Evolutionary conservation across 805 yeast genomes (phyloP).

Genomic region (Helenozyma rhizophorensis): DNA sequence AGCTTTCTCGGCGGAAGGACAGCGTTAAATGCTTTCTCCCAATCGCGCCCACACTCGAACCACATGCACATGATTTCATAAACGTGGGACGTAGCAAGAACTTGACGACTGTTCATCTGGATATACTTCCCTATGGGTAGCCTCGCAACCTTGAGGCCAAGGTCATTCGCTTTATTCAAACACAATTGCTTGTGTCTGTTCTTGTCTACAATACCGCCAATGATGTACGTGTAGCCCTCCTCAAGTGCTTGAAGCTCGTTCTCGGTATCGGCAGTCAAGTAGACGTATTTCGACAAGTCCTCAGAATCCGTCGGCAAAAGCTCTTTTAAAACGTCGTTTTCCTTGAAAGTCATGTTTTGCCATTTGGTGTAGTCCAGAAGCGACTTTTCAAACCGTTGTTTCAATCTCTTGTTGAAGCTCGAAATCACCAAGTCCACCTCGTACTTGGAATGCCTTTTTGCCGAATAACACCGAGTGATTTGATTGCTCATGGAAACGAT

Average conservation of each 20-base stretch:
- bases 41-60: slow-evolving; percentile 64
- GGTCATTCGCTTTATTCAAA: slow-evolving; percentile 67
- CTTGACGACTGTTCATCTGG: slow-evolving; percentile 78
- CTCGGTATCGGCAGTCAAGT: slow-evolving; percentile 85
- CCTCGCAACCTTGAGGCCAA: slow-evolving; percentile 69
- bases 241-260: slow-evolving; percentile 60
- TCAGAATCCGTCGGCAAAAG: slow-evolving; percentile 23
- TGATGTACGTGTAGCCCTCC: slow-evolving; percentile 70
- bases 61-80: slow-evolving; percentile 79
- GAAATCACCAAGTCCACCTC: slow-evolving; percentile 58
- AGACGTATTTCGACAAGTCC: slow-evolving; percentile 46
- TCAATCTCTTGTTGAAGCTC: slow-evolving; percentile 62
- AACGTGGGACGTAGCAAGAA: slow-evolving; percentile 93
- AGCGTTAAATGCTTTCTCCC: slow-evolving; percentile 84
- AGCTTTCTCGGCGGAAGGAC: slow-evolving; percentile 80
- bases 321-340: slow-evolving; percentile 28
- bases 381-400: slow-evolving; percentile 62
- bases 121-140: slow-evolving; percentile 87
- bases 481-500: slow-evolving; percentile 72
- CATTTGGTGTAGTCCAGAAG: slow-evolving; percentile 60
- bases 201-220: slow-evolving; percentile 96
- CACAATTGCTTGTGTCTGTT: slow-evolving; percentile 83
- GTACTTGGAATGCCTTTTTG: slow-evolving; percentile 57
- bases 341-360: slow-evolving; percentile 56
- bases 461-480: slow-evolving; percentile 76